A percentile compares a stretch with the other conserved stretches of the same genome.
Evolutionary conservation across 352 stramenopile species (phyloP).

Genomic region (Globisporangium cederbergense): DNA sequence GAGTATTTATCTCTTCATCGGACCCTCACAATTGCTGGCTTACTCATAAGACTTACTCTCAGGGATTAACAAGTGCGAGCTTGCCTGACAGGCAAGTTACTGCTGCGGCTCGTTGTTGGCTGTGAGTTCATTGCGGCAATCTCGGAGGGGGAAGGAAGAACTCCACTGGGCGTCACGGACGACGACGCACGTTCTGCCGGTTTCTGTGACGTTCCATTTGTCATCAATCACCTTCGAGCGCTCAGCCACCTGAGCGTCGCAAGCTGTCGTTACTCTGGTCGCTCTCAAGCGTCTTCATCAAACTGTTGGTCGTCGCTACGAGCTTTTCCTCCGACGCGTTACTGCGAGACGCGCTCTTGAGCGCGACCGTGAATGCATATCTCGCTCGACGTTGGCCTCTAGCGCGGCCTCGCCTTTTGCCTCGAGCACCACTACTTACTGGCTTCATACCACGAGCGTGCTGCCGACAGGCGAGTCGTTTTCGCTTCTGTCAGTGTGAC

Average conservation of each 20-base stretch:
- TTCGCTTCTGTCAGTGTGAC: too few species aligned
- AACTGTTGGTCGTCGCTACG: neutral
- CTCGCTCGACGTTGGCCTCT: neutral
- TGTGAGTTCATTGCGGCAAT: neutral
- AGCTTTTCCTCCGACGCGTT: neutral
- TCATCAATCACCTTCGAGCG: neutral
- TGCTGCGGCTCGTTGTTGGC: neutral
- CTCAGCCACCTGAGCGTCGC: neutral
- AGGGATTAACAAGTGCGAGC: neutral
- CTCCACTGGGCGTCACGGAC: neutral
- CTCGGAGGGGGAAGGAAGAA: too few species aligned
- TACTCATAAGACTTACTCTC: neutral
- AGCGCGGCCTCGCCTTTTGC: neutral
- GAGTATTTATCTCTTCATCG: neutral
- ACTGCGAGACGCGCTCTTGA: neutral
- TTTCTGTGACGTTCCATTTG: neutral
- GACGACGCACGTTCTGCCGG: neutral
- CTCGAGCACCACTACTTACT: neutral
- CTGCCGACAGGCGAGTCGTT: neutral
- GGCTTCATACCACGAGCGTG: neutral
- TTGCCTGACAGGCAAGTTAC: neutral
- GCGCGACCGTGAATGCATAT: neutral
- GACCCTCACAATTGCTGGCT: neutral
- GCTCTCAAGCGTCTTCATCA: constrained; percentile 3
- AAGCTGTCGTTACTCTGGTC: neutral